Conservation (phyloP, 2,329 filamentous ascomycete genomes). For the Zymoseptoria crescenta region DNA sequence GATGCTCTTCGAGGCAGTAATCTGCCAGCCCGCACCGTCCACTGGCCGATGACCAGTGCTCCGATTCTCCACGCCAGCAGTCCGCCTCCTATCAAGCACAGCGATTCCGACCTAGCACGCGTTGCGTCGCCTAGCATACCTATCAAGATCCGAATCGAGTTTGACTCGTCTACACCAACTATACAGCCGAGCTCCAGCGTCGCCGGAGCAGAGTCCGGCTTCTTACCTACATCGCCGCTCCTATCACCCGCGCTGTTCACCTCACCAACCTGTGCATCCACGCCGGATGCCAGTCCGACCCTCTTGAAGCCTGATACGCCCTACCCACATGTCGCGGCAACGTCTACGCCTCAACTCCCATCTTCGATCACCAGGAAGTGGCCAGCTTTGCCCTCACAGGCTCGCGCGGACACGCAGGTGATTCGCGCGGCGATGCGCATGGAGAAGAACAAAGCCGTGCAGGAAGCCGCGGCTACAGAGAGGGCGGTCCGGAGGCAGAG, state of each 20-base stretch:
- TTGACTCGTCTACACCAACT: neutral
- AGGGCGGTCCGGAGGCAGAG: conserved; percentile 12
- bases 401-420: conserved; percentile 3
- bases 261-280: neutral
- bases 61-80: neutral
- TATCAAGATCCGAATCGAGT: neutral
- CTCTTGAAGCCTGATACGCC: neutral
- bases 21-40: neutral
- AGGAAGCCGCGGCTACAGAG: conserved; percentile 18
- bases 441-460: conserved; percentile 13
- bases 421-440: conserved; percentile 12
- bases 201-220: neutral
- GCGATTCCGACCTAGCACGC: neutral
- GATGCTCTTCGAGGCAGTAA: neutral
- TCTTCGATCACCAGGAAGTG: neutral
- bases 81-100: neutral
- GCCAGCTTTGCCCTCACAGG: neutral
- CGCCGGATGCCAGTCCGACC: neutral
- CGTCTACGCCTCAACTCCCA: neutral
- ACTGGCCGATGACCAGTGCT: neutral
- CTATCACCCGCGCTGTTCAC: neutral
- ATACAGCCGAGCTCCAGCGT: neutral
- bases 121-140: neutral
- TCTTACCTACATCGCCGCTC: neutral
- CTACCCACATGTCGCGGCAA: neutral